Conservation (phyloP, 768 basidiomycete genomes). For the Leucocoprinus sp. region DNA sequence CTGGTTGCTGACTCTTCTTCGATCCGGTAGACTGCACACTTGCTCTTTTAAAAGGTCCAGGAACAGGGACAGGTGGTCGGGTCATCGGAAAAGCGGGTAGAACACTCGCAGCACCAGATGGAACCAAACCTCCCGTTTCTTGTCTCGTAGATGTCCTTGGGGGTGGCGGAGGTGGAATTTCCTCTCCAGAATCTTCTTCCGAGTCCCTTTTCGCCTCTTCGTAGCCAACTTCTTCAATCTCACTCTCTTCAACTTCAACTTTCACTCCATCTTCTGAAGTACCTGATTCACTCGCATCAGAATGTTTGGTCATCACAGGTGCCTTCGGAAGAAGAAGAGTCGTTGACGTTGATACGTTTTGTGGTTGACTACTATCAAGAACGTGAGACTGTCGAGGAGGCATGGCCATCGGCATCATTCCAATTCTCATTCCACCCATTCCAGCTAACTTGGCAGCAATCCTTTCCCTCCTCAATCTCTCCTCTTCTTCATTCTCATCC, state of each 20-base stretch:
- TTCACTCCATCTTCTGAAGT: slow-evolving; percentile 54
- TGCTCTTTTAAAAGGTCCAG: slow-evolving; percentile 29
- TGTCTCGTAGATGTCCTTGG: slow-evolving; percentile 27
- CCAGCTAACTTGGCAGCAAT: slow-evolving; percentile 45
- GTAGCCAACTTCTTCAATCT: slow-evolving; percentile 57
- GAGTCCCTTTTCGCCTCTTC: slow-evolving; percentile 40
- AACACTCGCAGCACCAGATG: slow-evolving; percentile 14
- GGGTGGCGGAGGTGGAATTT: slow-evolving; percentile 48
- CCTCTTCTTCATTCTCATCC: slow-evolving; percentile 51
- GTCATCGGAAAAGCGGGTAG: slow-evolving; percentile 22
- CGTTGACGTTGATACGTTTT: no score
- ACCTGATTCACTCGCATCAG: slow-evolving; percentile 35
- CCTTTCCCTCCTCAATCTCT: slow-evolving; percentile 45
- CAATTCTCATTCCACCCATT: slow-evolving; percentile 52
- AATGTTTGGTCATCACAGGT: slow-evolving; percentile 13
- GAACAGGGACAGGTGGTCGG: slow-evolving; percentile 41
- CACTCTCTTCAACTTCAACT: slow-evolving; percentile 66
- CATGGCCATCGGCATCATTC: slow-evolving; percentile 41
- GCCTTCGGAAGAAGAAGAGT: no score
- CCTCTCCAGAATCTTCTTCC: no score
- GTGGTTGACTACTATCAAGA: slow-evolving; percentile 18
- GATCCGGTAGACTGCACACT: slow-evolving; percentile 24
- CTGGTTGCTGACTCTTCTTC: slow-evolving; percentile 11
- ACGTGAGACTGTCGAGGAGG: slow-evolving; percentile 26
- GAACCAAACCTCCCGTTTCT: slow-evolving; percentile 4